Base-by-base conservation (phyloP, 495 filamentous ascomycete species). In the Hypoxylon perforatum region DNA sequence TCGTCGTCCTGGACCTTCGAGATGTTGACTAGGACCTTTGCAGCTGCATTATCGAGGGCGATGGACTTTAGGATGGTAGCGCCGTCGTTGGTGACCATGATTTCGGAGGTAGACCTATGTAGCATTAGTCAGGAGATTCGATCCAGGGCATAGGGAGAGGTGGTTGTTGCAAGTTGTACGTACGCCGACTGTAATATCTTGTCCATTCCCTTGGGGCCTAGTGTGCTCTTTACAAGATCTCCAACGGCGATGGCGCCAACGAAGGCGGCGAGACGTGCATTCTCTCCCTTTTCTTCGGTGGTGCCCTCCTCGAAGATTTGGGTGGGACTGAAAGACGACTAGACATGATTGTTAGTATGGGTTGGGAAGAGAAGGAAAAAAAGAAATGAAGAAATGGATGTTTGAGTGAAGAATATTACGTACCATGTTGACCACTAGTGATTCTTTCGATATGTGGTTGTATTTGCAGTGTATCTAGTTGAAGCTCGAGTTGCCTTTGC, bases 1-100 rank as follows among this genome's bases (percentile, higher is more conserved):
- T 98, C 96, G 75, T 99, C 95, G 73, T 99, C 95, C 76, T 99
- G 95, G 3, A 99, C 95, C 81, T 99, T 99, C 50, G 95, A 98
- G 74, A 99, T 98, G 77, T 99, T 99, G 67, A 99, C 95, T 45
- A 99, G 86, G 2, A 94, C 92, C 81, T 99, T 99, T 19, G 95
- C 95, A 0, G 95, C 95, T 18, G 95, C 95, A 77, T 99, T 99
- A 76, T 99, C 95, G 70, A 99, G 88, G n/a, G 95, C 96, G 79
- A 99, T 99, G 12, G 94, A 90, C 77, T 99, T 99, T 60, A 99
- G 85, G 67, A 99, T 99, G 0, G 95, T 99, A 55, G 95, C 95
- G 69, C 95, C 95, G 80, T 99, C 95, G 77, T 99, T 99, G 38
- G 95, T 99, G 58, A 98, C 95, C 85, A 97, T 91, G 69, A 98